phyloP scores from a whole-genome alignment of 1,139 yeast genomes.

The Diutina neorugosa region DNA sequence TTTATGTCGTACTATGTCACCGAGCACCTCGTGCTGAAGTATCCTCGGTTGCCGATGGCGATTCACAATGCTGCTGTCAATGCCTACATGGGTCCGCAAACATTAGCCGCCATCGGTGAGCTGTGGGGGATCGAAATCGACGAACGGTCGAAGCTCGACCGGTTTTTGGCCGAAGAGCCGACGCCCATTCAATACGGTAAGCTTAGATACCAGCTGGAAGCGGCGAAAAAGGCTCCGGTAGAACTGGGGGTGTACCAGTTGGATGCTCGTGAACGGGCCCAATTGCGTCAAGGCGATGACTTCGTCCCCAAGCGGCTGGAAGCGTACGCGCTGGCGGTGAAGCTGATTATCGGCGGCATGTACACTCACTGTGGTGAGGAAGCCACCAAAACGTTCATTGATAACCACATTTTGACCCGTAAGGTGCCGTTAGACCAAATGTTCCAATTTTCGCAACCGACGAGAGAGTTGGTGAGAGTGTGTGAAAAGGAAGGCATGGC shows the following conservation, averaged over 20 bases:
- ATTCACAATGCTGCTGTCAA: conserved; percentile 66
- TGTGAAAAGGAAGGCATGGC: conserved; percentile 70
- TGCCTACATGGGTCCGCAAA: conserved; percentile 54
- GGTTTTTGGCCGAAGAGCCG: conserved; percentile 60
- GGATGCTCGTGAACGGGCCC: conserved; percentile 17
- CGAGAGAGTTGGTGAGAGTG: conserved; percentile 68
- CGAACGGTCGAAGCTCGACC: conserved; percentile 46
- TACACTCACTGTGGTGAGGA: conserved; percentile 56
- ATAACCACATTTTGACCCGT: conserved; percentile 65
- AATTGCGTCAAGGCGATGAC: conserved; percentile 8
- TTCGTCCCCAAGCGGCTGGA: conserved; percentile 22
- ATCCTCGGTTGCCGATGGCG: conserved; percentile 82
- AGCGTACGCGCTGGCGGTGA: conserved; percentile 46
- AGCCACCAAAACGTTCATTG: conserved; percentile 51
- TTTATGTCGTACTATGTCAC: conserved; percentile 65
- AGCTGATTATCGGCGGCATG: conserved; percentile 62
- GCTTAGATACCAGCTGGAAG: conserved; percentile 35
- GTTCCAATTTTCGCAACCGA: conserved; percentile 77
- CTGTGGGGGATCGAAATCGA: conserved; percentile 88
- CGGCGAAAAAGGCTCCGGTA: conserved; percentile 22
- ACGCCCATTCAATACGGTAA: conserved; percentile 52
- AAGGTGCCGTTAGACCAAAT: conserved; percentile 60
- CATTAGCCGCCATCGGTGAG: conserved; percentile 54
- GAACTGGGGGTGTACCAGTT: conserved; percentile 43
- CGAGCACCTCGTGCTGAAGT: conserved; percentile 58